phyloP scores from a whole-genome alignment of 106 monocot genomes.

The Platanthera guangdongensis region DNA sequence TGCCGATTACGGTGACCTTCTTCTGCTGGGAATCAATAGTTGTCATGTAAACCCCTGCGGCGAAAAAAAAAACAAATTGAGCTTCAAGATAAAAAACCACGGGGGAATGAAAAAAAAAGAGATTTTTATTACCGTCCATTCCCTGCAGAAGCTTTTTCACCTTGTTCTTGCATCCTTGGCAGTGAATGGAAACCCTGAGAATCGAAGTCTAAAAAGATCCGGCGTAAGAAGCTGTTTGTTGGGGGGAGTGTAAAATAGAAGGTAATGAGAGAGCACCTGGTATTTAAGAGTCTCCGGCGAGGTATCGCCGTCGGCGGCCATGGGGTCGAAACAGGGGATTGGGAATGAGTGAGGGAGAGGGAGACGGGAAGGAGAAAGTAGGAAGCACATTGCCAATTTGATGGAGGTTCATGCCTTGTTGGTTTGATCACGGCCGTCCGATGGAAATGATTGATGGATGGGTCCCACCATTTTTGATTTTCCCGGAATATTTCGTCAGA shows the following conservation, averaged over 20 bases:
- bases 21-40: conserved; percentile 62
- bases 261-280: conserved; percentile 17
- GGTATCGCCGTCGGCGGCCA: conserved; percentile 19
- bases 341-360: not conserved
- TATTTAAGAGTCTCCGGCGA: conserved; percentile 33
- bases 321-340: not conserved
- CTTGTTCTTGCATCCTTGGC: conserved; percentile 57
- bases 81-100: not conserved
- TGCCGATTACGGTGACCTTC: conserved; percentile 75
- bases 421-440: too few relatives aligned
- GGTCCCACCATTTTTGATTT: too few relatives aligned
- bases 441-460: too few relatives aligned
- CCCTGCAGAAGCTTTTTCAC: conserved; percentile 50
- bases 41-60: conserved; percentile 66
- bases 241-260: not conserved
- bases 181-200: conserved; percentile 52
- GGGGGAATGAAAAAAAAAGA: not conserved
- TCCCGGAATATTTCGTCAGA: too few relatives aligned
- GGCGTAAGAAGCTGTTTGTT: not conserved
- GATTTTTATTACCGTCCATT: conserved; percentile 24
- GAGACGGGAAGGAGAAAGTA: not conserved
- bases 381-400: not conserved
- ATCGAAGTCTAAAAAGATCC: conserved; percentile 37
- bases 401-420: not conserved
- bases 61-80: not conserved